Evolutionary conservation across 176 grass and related monocot species (phyloP).

Genomic region (Triticum monococcum): DNA sequence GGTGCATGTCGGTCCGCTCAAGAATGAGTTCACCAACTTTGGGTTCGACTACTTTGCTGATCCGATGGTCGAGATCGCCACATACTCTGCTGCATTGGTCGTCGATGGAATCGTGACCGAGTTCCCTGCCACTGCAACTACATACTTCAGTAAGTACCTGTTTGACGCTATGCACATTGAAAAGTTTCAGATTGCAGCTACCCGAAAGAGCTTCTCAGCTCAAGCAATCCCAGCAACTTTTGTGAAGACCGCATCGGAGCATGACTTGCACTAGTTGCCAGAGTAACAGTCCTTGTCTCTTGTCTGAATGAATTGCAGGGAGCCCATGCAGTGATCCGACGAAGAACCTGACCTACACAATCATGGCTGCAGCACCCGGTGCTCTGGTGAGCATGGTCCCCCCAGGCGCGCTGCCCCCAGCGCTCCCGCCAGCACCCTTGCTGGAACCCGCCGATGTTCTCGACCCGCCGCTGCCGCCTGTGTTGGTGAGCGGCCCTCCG

Average conservation of each 20-base stretch:
- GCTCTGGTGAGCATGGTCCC: slow-evolving; percentile 41
- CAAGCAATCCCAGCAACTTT: not conserved
- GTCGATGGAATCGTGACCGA: slow-evolving; percentile 75
- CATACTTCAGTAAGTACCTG: slow-evolving; percentile 72
- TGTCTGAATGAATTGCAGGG: slow-evolving; percentile 45
- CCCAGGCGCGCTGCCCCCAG: slow-evolving; percentile 56
- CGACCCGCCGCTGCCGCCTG: slow-evolving; percentile 77
- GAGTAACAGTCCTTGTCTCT: not conserved
- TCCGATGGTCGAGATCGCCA: slow-evolving; percentile 67
- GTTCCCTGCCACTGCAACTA: slow-evolving; percentile 65
- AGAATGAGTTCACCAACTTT: slow-evolving; percentile 81
- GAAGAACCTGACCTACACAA: slow-evolving; percentile 65
- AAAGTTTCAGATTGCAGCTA: not conserved
- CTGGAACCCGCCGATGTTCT: slow-evolving; percentile 59
- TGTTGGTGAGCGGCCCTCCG: slow-evolving; percentile 27
- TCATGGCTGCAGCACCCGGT: slow-evolving; percentile 58
- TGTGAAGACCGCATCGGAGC: not conserved
- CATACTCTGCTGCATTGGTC: slow-evolving; percentile 33
- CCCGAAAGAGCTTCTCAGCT: not conserved
- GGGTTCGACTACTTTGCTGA: slow-evolving; percentile 87
- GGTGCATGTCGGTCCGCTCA: slow-evolving; percentile 62
- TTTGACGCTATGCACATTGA: not conserved
- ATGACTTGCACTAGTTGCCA: not conserved
- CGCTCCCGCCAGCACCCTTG: slow-evolving; percentile 60
- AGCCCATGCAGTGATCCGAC: slow-evolving; percentile 71